These are phyloP conservation scores for Discostella pseudostelligera DNA, from an alignment of 108 stramenopile genomes.

Conservation along the genomic window DNA sequence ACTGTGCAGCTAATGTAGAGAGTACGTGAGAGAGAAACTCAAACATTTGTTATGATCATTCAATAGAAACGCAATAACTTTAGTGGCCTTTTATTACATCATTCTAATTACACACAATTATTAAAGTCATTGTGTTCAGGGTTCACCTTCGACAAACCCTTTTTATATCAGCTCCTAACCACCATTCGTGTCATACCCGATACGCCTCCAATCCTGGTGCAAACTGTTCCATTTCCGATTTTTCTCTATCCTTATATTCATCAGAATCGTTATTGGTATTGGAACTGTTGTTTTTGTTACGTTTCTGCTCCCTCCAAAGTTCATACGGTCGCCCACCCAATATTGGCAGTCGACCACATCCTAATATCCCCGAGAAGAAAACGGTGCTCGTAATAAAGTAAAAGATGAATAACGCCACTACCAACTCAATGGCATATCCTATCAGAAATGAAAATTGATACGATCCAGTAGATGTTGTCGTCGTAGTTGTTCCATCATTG, in stretches of 20 bases:
- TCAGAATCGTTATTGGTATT: not conserved
- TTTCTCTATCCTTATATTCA: not conserved
- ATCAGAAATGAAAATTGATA: slow-evolving; percentile 61
- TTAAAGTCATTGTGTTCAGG: too few species aligned
- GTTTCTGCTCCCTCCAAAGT: slow-evolving; percentile 4
- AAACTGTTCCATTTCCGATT: not conserved
- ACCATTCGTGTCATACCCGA: not conserved
- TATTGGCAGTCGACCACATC: slow-evolving; percentile 56
- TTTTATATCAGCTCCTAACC: not conserved
- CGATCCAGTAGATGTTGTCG: not conserved
- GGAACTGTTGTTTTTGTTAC: not conserved
- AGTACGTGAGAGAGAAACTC: not conserved
- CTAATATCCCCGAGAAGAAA: slow-evolving; percentile 65
- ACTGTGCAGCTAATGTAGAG: not conserved
- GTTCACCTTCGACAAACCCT: not conserved
- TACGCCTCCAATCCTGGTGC: too few species aligned
- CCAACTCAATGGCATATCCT: slow-evolving; percentile 66
- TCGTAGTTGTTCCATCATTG: too few species aligned
- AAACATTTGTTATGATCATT: too few species aligned
- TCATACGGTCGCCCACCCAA: slow-evolving; percentile 68
- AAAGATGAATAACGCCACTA: slow-evolving; percentile 62
- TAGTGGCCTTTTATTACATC: too few species aligned
- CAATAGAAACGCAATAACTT: too few species aligned
- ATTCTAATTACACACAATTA: too few species aligned
- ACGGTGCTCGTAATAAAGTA: slow-evolving; percentile 71